Evolutionary conservation across 1,284 basidiomycete species (phyloP).

Genomic region (Exobasidium cylindrosporum): DNA sequence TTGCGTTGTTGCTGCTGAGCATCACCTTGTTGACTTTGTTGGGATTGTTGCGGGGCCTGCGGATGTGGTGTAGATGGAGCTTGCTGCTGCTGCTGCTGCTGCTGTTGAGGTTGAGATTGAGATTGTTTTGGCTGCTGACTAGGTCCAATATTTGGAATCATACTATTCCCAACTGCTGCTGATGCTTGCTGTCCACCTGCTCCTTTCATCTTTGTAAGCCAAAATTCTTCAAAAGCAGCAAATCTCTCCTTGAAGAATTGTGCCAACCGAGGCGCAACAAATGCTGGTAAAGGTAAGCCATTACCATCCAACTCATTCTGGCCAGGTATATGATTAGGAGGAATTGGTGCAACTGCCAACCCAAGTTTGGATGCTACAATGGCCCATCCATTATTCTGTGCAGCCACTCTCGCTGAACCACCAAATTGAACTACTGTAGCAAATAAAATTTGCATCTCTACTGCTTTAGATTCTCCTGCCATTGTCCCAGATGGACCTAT

Average conservation of each 20-base stretch:
- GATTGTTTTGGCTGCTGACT: slow-evolving; percentile 24
- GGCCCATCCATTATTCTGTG: slow-evolving; percentile 32
- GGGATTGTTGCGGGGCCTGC: slow-evolving; percentile 9
- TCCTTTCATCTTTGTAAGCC: slow-evolving; percentile 25
- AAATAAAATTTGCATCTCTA: slow-evolving; percentile 44
- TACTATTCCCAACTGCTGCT: neutral
- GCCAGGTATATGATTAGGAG: slow-evolving; percentile 13
- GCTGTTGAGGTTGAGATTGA: neutral
- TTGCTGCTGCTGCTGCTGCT: slow-evolving; percentile 11
- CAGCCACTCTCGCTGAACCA: slow-evolving; percentile 29
- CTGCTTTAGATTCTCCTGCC: slow-evolving; percentile 37
- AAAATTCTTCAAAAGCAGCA: slow-evolving; percentile 43
- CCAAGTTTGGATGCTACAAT: slow-evolving; percentile 42
- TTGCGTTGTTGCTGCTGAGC: slow-evolving; percentile 13
- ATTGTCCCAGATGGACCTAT: slow-evolving; percentile 32
- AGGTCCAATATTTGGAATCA: neutral
- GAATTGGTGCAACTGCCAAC: slow-evolving; percentile 35
- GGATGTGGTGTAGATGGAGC: neutral
- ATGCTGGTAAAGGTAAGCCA: slow-evolving; percentile 32
- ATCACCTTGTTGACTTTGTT: slow-evolving; percentile 9
- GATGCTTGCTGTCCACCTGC: neutral
- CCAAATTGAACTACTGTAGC: slow-evolving; percentile 37
- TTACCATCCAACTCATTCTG: slow-evolving; percentile 15
- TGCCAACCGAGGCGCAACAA: slow-evolving; percentile 44
- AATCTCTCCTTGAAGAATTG: slow-evolving; percentile 43